A percentile compares a stretch with the other conserved stretches of the same genome.
Conservation (phyloP, 2,329 filamentous ascomycete species). For the Coniochaeta sp. region DNA sequence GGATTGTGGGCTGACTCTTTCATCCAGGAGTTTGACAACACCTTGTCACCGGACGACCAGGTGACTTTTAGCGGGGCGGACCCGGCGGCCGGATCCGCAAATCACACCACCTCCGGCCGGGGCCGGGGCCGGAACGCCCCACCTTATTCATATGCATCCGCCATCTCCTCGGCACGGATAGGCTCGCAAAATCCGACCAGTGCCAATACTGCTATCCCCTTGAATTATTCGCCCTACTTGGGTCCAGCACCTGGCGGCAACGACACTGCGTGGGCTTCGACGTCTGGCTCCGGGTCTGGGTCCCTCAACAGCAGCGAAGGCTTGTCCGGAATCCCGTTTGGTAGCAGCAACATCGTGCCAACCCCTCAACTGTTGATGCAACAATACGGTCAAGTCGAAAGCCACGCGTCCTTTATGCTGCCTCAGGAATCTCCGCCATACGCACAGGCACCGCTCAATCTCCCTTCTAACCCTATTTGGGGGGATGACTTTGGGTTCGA, state of each 20-base stretch:
- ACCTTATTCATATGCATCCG: not conserved
- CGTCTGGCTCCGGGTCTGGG: not conserved
- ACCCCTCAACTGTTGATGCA: not conserved
- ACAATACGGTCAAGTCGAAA: not conserved
- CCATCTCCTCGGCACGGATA: not conserved
- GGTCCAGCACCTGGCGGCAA: not conserved
- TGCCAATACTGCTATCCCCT: not conserved
- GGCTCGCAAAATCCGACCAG: not conserved
- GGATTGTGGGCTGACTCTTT: not conserved
- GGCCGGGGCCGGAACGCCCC: not conserved
- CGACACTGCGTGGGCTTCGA: not conserved
- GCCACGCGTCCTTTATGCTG: not conserved
- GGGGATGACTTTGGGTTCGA: not conserved
- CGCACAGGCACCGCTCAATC: not conserved
- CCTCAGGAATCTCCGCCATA: not conserved
- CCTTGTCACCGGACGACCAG: not conserved
- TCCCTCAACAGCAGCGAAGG: not conserved
- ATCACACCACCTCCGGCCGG: not conserved
- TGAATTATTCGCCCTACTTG: not conserved
- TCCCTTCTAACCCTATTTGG: not conserved
- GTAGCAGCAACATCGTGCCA: not conserved
- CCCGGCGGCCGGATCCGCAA: not conserved
- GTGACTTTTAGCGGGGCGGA: not conserved
- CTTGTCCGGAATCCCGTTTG: not conserved
- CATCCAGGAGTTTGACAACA: not conserved